These are phyloP conservation scores for Acanthamoeba castellanii DNA, from an alignment of 208 protist genomes.

Conservation along the genomic window DNA sequence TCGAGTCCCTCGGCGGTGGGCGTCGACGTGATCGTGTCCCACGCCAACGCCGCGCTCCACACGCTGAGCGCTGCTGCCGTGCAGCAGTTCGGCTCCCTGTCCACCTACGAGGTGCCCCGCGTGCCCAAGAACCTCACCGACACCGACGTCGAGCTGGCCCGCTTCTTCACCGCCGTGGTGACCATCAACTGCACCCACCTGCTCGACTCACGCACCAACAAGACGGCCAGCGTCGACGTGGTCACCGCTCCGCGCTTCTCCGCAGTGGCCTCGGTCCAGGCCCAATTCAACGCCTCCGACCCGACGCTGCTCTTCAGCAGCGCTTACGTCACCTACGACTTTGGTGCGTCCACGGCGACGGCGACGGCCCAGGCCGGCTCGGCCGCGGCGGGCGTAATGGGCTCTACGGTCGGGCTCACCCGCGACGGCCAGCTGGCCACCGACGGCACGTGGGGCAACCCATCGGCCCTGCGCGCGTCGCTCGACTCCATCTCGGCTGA, in stretches of 20 bases:
- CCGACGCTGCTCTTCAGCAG: neutral
- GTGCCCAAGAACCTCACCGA: neutral
- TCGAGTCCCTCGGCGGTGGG: neutral
- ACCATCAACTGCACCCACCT: neutral
- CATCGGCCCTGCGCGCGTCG: neutral
- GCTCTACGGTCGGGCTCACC: conserved; percentile 1
- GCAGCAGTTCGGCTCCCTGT: neutral
- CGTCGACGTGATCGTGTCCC: neutral
- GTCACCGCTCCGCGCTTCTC: neutral
- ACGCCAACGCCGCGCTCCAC: neutral
- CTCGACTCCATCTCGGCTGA: neutral
- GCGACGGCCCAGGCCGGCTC: neutral
- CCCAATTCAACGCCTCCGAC: neutral
- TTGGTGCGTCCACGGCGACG: neutral
- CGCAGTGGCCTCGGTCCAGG: neutral
- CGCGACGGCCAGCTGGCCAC: neutral
- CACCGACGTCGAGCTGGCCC: neutral
- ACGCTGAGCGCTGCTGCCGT: neutral
- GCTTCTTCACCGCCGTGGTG: conserved; percentile 13
- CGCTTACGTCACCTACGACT: conserved; percentile 23
- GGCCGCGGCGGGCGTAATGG: neutral
- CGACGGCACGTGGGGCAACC: neutral
- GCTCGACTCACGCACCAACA: neutral
- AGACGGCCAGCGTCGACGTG: neutral
- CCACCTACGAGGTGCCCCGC: neutral